Evolutionary conservation across 768 basidiomycete species (phyloP).

Genomic region (Rossbeevera mucosa): DNA sequence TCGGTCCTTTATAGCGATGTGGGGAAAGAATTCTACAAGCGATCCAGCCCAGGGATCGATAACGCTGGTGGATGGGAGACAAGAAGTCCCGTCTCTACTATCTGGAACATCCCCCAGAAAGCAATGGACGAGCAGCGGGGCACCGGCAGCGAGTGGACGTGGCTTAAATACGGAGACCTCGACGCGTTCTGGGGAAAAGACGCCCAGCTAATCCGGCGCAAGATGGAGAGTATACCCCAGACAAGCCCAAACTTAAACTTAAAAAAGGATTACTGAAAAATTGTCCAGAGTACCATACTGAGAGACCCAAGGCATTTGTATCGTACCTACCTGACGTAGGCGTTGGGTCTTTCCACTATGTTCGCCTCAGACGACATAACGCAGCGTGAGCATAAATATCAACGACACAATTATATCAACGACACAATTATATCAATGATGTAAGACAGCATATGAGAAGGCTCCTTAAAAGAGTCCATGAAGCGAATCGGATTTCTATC

Average conservation of each 20-base stretch:
- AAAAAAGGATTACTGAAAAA: too few relatives aligned
- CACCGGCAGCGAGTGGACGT: conserved; percentile 8
- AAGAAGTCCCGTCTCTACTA: conserved; percentile 34
- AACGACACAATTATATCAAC: not conserved
- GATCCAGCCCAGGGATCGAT: conserved; percentile 33
- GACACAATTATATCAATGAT: not conserved
- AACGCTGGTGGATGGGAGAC: conserved; percentile 42
- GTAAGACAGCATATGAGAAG: conserved; percentile 2
- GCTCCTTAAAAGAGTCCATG: conserved; percentile 8
- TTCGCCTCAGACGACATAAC: conserved; percentile 6
- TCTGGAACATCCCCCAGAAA: conserved; percentile 33
- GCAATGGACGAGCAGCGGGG: not conserved
- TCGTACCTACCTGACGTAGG: conserved; percentile 43
- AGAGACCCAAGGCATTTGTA: conserved; percentile 21
- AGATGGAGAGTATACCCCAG: conserved; percentile 17
- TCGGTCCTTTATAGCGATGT: conserved; percentile 54
- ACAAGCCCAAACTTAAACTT: conserved; percentile 5
- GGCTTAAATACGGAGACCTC: conserved; percentile 37
- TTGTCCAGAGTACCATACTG: conserved; percentile 7
- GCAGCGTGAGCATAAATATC: not conserved
- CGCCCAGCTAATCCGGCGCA: conserved; percentile 32
- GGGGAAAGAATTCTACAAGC: conserved; percentile 42
- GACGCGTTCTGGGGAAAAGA: conserved; percentile 39
- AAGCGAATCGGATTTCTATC: conserved; percentile 2
- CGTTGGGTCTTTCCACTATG: conserved; percentile 44